Evolutionary conservation across 495 filamentous ascomycete genomes (phyloP).

Genomic region (Durotheca rogersii): DNA sequence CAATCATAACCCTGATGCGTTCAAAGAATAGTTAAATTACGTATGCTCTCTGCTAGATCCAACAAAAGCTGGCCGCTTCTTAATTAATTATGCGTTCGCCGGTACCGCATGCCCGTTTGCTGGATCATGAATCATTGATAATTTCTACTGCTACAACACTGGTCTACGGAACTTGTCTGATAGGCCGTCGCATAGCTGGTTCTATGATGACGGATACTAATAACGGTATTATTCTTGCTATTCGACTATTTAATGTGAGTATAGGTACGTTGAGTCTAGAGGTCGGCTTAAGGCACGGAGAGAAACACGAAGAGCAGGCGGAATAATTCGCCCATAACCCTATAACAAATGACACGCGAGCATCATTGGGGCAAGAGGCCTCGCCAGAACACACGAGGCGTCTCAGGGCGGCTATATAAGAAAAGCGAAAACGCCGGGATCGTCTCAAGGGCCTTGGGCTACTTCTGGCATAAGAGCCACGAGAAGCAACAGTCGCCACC

Average conservation of each 20-base stretch:
- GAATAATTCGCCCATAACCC: not conserved
- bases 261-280: not conserved
- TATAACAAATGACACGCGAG: conserved; percentile 14
- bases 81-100: conserved; percentile 11
- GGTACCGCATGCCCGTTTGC: not conserved
- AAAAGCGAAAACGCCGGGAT: conserved; percentile 6
- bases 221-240: conserved; percentile 11
- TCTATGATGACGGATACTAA: no score
- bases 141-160: conserved; percentile 17
- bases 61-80: conserved; percentile 13
- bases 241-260: conserved; percentile 8
- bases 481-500: conserved; percentile 6
- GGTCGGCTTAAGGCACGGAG: no score
- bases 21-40: conserved; percentile 8
- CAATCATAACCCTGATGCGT: conserved; percentile 8
- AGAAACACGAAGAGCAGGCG: not conserved
- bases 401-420: not conserved
- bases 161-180: conserved; percentile 13
- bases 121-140: conserved; percentile 12
- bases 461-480: conserved; percentile 11
- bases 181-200: conserved; percentile 11
- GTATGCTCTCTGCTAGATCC: not conserved
- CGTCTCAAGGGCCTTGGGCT: conserved; percentile 24
- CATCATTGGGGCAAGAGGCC: not conserved
- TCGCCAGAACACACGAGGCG: not conserved